Conservation (phyloP, 805 yeast genomes). For the Nakazawaea ishiwadae region DNA sequence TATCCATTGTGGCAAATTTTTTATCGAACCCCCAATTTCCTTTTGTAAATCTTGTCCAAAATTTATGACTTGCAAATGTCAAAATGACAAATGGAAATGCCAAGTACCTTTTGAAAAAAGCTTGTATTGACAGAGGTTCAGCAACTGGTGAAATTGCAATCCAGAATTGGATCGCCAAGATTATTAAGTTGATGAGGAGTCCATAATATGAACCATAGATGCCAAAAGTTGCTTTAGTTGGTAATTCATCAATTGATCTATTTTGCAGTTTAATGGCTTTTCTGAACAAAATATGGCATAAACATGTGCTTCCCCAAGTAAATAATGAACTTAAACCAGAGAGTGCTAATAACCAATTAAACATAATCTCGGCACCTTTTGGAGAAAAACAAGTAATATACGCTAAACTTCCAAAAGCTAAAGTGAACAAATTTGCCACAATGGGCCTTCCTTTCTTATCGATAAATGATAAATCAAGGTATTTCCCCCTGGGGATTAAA, state of each 20-base stretch:
- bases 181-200: constrained; percentile 26
- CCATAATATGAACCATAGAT: constrained; percentile 37
- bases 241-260: constrained; percentile 33
- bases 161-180: constrained; percentile 44
- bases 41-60: constrained; percentile 14
- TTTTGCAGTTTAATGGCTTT: constrained; percentile 38
- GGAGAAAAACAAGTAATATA: constrained; percentile 39
- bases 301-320: constrained; percentile 44
- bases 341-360: constrained; percentile 44
- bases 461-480: constrained; percentile 33
- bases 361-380: constrained; percentile 31
- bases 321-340: constrained; percentile 44
- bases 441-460: constrained; percentile 49
- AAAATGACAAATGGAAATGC: constrained; percentile 41
- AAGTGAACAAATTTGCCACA: constrained; percentile 35
- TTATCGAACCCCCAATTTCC: constrained; percentile 11
- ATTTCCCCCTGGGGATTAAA: constrained; percentile 32
- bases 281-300: constrained; percentile 41
- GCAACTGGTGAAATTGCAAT: constrained; percentile 39
- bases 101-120: constrained; percentile 40
- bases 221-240: constrained; percentile 39
- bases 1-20: constrained; percentile 3
- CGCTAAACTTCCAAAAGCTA: constrained; percentile 36
- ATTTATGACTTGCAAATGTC: constrained; percentile 39
- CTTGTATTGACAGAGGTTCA: constrained; percentile 27